A percentile compares a stretch with the other conserved stretches of the same genome.
These are phyloP conservation scores for Petunia hybrid DNA, from an alignment of 305 asterid genomes.

Conservation along the genomic window DNA sequence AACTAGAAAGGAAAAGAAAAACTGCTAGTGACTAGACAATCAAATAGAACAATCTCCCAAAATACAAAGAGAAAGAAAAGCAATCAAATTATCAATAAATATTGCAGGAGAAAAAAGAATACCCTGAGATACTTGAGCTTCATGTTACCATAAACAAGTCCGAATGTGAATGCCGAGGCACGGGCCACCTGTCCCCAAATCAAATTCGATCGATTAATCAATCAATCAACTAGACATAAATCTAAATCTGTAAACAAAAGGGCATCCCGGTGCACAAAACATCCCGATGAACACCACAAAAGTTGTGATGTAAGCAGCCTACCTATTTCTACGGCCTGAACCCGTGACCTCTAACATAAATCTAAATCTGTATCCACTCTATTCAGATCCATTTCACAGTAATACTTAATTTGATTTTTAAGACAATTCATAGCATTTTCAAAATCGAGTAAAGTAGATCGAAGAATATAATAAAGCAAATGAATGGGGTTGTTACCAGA, in stretches of 20 bases:
- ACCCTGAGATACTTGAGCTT: slow-evolving; percentile 87
- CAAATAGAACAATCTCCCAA: not conserved
- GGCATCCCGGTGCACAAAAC: too few relatives aligned
- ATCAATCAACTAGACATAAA: slow-evolving; percentile 29
- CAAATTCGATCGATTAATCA: not conserved
- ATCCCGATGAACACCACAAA: not conserved
- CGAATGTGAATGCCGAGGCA: slow-evolving; percentile 77
- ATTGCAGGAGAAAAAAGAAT: slow-evolving; percentile 14
- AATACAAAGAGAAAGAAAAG: not conserved
- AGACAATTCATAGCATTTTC: not conserved
- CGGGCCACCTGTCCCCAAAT: slow-evolving; percentile 72
- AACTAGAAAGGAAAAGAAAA: not conserved
- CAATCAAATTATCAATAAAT: not conserved
- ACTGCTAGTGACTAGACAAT: not conserved
- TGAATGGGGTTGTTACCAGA: slow-evolving; percentile 43
- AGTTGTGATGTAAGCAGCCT: too few relatives aligned
- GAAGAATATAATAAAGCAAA: slow-evolving; percentile 1
- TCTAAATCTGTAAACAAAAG: not conserved
- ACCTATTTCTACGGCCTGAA: too few relatives aligned
- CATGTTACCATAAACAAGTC: slow-evolving; percentile 73
- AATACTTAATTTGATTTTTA: not conserved
- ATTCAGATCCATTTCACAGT: not conserved
- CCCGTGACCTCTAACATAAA: not conserved
- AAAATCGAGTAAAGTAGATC: slow-evolving; percentile 24
- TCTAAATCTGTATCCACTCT: not conserved